Evolutionary conservation across 1,139 yeast species (phyloP).

Genomic region (Debaryomyces psychrophilus): DNA sequence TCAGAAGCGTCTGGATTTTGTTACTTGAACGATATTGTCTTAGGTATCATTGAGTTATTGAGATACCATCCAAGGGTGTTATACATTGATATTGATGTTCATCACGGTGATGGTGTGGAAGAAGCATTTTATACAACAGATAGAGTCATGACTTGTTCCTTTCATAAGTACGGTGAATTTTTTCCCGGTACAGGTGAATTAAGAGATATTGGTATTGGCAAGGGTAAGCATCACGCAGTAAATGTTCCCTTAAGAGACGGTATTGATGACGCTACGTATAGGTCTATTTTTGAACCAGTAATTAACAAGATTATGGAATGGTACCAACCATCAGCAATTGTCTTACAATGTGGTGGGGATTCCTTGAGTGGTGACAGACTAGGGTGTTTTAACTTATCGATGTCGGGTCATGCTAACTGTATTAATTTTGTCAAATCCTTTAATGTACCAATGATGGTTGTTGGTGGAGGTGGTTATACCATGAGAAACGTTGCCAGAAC

Average conservation of each 20-base stretch:
- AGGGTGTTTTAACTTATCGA: constrained; percentile 90
- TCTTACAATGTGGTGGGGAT: constrained; percentile 92
- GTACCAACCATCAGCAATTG: constrained; percentile 93
- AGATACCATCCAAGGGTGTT: constrained; percentile 94
- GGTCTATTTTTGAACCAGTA: constrained; percentile 85
- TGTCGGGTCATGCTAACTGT: constrained; percentile 95
- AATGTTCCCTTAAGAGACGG: constrained; percentile 93
- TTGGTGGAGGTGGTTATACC: constrained; percentile 98
- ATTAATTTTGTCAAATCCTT: constrained; percentile 86
- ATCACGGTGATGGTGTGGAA: constrained; percentile 98
- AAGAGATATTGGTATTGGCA: constrained; percentile 86
- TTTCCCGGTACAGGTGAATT: constrained; percentile 96
- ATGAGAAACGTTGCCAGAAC: constrained; percentile 96
- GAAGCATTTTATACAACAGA: constrained; percentile 97
- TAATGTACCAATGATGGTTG: constrained; percentile 84
- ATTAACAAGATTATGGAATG: constrained; percentile 82
- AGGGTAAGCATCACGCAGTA: constrained; percentile 84
- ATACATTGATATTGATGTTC: constrained; percentile 94
- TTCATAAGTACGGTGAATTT: constrained; percentile 95
- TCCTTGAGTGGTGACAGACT: constrained; percentile 88
- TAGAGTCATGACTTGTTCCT: constrained; percentile 95
- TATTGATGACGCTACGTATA: constrained; percentile 85
- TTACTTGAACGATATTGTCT: constrained; percentile 68
- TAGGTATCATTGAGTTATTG: constrained; percentile 86
- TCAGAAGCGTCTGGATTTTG: constrained; percentile 96